These are phyloP conservation scores for Leccinum subatratum DNA, from an alignment of 1,284 basidiomycete species.

Conservation along the genomic window DNA sequence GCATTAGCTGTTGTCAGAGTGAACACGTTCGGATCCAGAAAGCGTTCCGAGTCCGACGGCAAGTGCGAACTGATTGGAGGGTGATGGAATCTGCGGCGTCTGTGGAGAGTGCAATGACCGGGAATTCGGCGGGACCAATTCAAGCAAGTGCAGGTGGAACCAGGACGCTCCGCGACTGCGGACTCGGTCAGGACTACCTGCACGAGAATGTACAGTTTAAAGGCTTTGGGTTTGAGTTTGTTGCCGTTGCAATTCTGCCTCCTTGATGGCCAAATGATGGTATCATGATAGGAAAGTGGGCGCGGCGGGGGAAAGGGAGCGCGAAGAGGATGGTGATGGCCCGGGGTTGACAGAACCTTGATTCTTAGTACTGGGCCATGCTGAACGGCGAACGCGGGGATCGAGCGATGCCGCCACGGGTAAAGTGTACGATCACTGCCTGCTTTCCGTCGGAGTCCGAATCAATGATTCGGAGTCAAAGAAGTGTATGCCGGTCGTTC, in stretches of 20 bases:
- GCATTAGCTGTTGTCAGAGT: slow-evolving; percentile 17
- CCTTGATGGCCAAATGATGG: slow-evolving; percentile 39
- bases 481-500: too few species aligned
- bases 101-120: slow-evolving; percentile 8
- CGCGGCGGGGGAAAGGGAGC: slow-evolving; percentile 33
- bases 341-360: slow-evolving; percentile 39
- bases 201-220: slow-evolving; percentile 17
- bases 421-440: too few species aligned
- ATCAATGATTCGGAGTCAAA: too few species aligned
- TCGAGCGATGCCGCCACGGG: slow-evolving; percentile 20
- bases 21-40: slow-evolving; percentile 17
- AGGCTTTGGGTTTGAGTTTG: slow-evolving; percentile 30
- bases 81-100: slow-evolving; percentile 7
- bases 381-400: slow-evolving; percentile 38
- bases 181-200: slow-evolving; percentile 16
- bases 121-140: neutral
- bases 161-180: too few species aligned
- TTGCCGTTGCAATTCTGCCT: slow-evolving; percentile 27
- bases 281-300: slow-evolving; percentile 54
- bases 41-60: neutral
- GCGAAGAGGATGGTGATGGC: slow-evolving; percentile 61
- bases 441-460: too few species aligned
- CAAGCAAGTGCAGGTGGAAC: slow-evolving; percentile 10
- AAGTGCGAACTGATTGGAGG: slow-evolving; percentile 3
- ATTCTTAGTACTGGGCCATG: slow-evolving; percentile 28